Conservation (phyloP, 1,284 basidiomycete species). For the Leccinum variabile region DNA sequence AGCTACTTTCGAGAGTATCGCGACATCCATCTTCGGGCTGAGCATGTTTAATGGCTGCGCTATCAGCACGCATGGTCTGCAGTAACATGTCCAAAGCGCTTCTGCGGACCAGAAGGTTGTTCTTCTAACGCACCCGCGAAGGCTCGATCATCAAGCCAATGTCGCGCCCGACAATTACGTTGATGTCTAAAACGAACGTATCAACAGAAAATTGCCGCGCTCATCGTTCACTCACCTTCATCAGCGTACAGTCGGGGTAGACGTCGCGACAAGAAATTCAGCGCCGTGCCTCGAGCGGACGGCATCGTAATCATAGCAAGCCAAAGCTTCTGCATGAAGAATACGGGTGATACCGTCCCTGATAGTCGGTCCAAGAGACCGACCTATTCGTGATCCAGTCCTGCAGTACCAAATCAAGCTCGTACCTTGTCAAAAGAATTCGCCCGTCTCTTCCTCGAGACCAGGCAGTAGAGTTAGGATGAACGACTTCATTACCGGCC, state of each 20-base stretch:
- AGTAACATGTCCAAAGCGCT: slow-evolving; percentile 80
- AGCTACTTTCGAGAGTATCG: slow-evolving; percentile 78
- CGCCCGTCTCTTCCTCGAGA: slow-evolving; percentile 92
- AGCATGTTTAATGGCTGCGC: slow-evolving; percentile 64
- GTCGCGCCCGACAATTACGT: slow-evolving; percentile 76
- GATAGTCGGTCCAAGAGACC: slow-evolving; percentile 81
- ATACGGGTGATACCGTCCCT: slow-evolving; percentile 77
- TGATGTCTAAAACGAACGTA: slow-evolving; percentile 56
- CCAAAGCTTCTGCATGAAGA: slow-evolving; percentile 97
- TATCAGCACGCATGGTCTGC: slow-evolving; percentile 73
- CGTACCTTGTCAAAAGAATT: slow-evolving; percentile 91
- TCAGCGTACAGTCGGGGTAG: slow-evolving; percentile 68
- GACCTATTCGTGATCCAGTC: slow-evolving; percentile 52
- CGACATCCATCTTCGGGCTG: slow-evolving; percentile 58
- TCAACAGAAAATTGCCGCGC: slow-evolving; percentile 2
- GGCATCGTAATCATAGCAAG: slow-evolving; percentile 91
- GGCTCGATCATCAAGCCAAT: slow-evolving; percentile 92
- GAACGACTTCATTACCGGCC: slow-evolving; percentile 92
- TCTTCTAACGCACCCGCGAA: slow-evolving; percentile 89
- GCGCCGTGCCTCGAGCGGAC: slow-evolving; percentile 78
- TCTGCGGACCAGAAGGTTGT: slow-evolving; percentile 84
- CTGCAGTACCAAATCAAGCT: slow-evolving; percentile 3
- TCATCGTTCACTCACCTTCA: slow-evolving; percentile 52
- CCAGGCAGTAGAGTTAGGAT: slow-evolving; percentile 92
- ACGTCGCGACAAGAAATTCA: slow-evolving; percentile 84